Conservation (phyloP, 345 rosid genomes). For the Acer campestre region DNA sequence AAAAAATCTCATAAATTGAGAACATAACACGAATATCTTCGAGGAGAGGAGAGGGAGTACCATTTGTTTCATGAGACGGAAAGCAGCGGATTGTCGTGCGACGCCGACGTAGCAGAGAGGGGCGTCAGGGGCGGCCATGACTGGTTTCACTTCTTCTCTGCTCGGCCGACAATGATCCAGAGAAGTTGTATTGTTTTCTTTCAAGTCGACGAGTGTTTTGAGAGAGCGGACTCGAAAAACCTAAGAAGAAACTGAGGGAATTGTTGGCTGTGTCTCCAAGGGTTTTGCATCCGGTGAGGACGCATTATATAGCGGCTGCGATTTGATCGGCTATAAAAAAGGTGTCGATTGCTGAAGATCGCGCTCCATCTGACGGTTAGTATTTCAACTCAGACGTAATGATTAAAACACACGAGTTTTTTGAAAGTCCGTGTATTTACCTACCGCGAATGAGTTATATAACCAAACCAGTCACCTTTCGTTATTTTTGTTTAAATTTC, state of each 20-base stretch:
- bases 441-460: not conserved
- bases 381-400: not conserved
- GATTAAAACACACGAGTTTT: not conserved
- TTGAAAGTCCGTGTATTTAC: not conserved
- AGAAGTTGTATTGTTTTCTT: constrained; percentile 31
- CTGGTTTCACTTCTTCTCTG: constrained; percentile 14
- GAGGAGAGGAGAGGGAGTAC: constrained; percentile 29
- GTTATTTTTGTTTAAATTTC: too few species aligned
- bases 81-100: constrained; percentile 76
- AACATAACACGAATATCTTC: not conserved
- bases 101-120: constrained; percentile 88
- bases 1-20: not conserved
- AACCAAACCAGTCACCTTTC: too few species aligned
- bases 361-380: not conserved
- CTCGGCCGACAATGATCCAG: constrained; percentile 29
- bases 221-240: constrained; percentile 28
- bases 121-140: constrained; percentile 93
- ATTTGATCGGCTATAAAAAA: not conserved
- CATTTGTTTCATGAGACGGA: constrained; percentile 98
- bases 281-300: constrained; percentile 12
- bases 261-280: constrained; percentile 21
- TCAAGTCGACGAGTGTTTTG: constrained; percentile 20
- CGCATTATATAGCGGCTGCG: constrained; percentile 19
- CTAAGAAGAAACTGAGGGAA: constrained; percentile 16
- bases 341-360: too few species aligned